Base-by-base conservation (phyloP, 192 early-diverging fungal species). In the Dissophora globulifera region DNA sequence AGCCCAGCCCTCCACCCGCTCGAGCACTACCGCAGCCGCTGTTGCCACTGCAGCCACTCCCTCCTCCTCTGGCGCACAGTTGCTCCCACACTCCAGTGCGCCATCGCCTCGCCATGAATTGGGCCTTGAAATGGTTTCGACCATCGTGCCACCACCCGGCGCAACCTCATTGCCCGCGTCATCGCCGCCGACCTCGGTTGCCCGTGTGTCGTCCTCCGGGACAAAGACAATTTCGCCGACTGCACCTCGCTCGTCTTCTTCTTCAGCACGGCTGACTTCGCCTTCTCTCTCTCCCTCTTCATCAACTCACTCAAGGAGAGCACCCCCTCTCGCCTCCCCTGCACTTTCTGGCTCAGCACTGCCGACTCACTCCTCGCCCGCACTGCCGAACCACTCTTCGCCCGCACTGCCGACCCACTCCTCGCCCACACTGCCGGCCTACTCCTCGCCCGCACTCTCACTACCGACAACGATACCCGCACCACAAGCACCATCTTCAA, bases 51-150 rank as follows among this genome's bases (percentile, higher is more conserved):
- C 38, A 13, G 7, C 38, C 38, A 40, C 38, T 10, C 8, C 38
- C 38, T 40, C 38, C 38, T 35, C 54, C 19, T 19, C 54, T 26
- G 43, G 38, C 27, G 32, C 63, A 26, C n/a, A 31, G 20, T 31
- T 52, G 11, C 31, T 48, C 26, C 47, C 46, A 15, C 20, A n/a
- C n/a, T n/a, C n/a, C n/a, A n/a, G n/a, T n/a, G n/a, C n/a, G n/a
- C n/a, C n/a, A n/a, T n/a, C n/a, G n/a, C 54, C 5, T 31, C 55
- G 30, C 30, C 32, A 13, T 38, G 7, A 38, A 38, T 9, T n/a
- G 48, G 30, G 29, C 65, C 49, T 16, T 69, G 56, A 57, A 51
- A 51, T 29, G 48, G 41, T 7, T 69, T 57, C n/a, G n/a, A n/a
- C n/a, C n/a, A n/a, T n/a, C n/a, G n/a, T n/a, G n/a, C 13, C 35